These are phyloP conservation scores for Chrysoporthe puriensis DNA, from an alignment of 2,329 filamentous ascomycete species.

Conservation along the genomic window DNA sequence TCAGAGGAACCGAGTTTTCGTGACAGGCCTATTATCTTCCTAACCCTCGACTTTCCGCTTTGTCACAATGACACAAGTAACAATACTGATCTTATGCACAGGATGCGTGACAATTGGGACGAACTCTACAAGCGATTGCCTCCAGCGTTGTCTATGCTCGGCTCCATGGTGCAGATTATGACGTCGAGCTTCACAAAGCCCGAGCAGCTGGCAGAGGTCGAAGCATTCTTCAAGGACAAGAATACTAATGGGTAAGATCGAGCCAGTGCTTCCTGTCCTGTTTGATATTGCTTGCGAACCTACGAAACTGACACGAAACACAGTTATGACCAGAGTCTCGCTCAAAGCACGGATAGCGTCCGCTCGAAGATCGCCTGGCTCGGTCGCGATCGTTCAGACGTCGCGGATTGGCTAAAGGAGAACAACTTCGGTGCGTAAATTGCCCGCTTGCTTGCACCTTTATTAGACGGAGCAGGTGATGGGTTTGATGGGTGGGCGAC, in stretches of 20 bases:
- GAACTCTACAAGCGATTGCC: slow-evolving; percentile 78
- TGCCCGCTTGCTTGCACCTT: background rate
- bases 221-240: slow-evolving; percentile 80
- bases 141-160: slow-evolving; percentile 84
- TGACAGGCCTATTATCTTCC: background rate
- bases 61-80: background rate
- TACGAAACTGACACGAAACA: background rate
- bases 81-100: background rate
- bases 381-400: slow-evolving; percentile 74
- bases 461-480: background rate
- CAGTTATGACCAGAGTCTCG: slow-evolving; percentile 80
- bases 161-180: slow-evolving; percentile 80
- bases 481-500: background rate
- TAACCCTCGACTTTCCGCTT: background rate
- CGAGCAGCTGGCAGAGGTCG: slow-evolving; percentile 74
- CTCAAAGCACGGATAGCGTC: slow-evolving; percentile 87
- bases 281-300: background rate
- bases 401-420: slow-evolving; percentile 48
- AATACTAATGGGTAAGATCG: slow-evolving; percentile 65
- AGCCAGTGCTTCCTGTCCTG: background rate
- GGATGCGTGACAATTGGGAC: slow-evolving; percentile 85
- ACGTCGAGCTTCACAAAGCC: slow-evolving; percentile 79
- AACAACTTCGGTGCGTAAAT: slow-evolving; percentile 37
- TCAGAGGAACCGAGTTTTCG: background rate
- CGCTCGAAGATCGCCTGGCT: slow-evolving; percentile 85